Percentiles rank a stretch among this genome's conserved stretches.
phyloP scores from a whole-genome alignment of 495 filamentous ascomycete genomes.

The Penicillium psychrofluorescens region DNA sequence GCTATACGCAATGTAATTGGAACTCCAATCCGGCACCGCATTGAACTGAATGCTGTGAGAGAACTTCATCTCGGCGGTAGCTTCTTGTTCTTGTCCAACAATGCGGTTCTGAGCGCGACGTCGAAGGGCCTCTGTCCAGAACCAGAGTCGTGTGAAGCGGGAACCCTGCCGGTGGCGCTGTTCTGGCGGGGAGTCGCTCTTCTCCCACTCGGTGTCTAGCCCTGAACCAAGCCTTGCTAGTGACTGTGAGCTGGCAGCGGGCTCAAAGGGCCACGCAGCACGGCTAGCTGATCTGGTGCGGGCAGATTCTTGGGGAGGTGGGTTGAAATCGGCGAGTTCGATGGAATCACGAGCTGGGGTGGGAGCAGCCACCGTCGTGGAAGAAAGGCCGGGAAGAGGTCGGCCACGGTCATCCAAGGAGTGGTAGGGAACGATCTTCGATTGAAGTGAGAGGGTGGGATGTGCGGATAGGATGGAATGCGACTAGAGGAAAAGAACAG shows the following conservation, averaged over 20 bases:
- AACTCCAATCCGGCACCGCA: slow-evolving; percentile 97
- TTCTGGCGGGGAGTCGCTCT: slow-evolving; percentile 1
- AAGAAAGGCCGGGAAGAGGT: slow-evolving; percentile 11
- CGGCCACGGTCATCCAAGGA: slow-evolving; percentile 9
- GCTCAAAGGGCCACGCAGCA: slow-evolving; percentile 1
- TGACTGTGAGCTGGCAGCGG: slow-evolving; percentile 8
- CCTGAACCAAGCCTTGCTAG: slow-evolving; percentile 4
- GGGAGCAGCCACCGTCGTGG: slow-evolving; percentile 22
- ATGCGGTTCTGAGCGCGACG: slow-evolving; percentile 16
- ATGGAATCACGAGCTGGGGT: slow-evolving; percentile 17
- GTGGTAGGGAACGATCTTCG: no score
- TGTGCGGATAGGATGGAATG: no score
- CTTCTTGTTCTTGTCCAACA: slow-evolving; percentile 25
- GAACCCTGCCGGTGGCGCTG: slow-evolving; percentile 7
- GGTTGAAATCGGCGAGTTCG: slow-evolving; percentile 31
- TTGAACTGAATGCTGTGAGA: slow-evolving; percentile 99
- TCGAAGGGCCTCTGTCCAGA: slow-evolving; percentile 35
- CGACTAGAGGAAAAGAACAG: background rate
- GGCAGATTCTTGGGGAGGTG: slow-evolving; percentile 9
- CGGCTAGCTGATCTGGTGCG: background rate
- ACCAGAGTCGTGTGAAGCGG: slow-evolving; percentile 21
- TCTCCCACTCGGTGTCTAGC: slow-evolving; percentile 7
- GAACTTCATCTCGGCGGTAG: slow-evolving; percentile 90
- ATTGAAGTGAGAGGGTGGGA: no score
- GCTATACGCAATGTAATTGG: slow-evolving; percentile 93